Evolutionary conservation across 2,329 filamentous ascomycete species (phyloP), one percentile per base, ranked within the genome.

Genomic region (Penicillium decumbens): DNA sequence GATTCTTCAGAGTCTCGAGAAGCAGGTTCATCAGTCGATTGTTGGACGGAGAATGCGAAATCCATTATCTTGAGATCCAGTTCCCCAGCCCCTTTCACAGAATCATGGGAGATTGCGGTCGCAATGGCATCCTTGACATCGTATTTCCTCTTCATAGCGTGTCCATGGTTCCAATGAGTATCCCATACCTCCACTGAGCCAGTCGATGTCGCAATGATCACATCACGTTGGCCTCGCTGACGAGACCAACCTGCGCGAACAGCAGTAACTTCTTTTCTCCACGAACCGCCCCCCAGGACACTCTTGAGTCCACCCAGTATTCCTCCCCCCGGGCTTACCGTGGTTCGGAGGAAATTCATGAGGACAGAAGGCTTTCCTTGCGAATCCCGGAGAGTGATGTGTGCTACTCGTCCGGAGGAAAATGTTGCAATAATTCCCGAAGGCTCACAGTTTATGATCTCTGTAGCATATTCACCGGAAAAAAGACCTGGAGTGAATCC

Each of bases 141-240:
- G 20, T 84, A 76, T 53, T 92, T 88, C 24, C 80, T 80, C 41
- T 87, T 80, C 41, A 89, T 78, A 38, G 87, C 83, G 64, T 90
- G 85, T 58, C 91, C 88, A 29, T 91, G 91, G 53, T 88, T 88
- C 68, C 92, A 89, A 63, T 92, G 89, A 38, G 96, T 79, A 64
- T 87, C 88, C 93, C 93, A 98, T 6, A 85, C 80, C 60, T 95
- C 86, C 24, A 98, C 73, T 50, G 84, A 80, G 25, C 88, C 92
- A 60, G 85, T 85, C 46, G 83, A 80, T 1, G 90, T 93, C 12
- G 85, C 83, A 32, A 91, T 83, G 41, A 95, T 80, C 29, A 95
- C 79, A 59, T 91, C 89, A 65, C 91, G 84, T 69, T 96, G 90
- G 23, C 90, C 91, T 55, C 89, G 83, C 50, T 84, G 82, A 32